Evolutionary conservation across 225 moss, liverwort and hornwort species (phyloP).

Genomic region (Physcomitrellopsis africana): DNA sequence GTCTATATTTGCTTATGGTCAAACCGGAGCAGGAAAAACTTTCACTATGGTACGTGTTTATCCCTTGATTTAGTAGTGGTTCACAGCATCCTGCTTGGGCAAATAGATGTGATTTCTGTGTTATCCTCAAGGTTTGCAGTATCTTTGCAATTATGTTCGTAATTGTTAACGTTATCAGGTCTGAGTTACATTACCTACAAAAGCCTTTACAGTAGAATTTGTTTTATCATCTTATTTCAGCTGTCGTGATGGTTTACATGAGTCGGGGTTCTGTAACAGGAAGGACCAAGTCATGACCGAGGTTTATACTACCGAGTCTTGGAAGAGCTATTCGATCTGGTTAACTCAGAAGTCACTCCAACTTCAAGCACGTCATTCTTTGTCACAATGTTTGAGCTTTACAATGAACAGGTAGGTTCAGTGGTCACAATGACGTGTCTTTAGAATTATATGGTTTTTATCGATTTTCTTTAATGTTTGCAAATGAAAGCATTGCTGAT

Average conservation of each 20-base stretch:
- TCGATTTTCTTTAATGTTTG: not conserved
- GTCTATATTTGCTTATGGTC: slow-evolving; percentile 90
- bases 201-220: not conserved
- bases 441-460: slow-evolving; percentile 11
- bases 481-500: not conserved
- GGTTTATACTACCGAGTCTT: slow-evolving; percentile 83
- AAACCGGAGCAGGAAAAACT: slow-evolving; percentile 96
- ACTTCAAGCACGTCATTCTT: slow-evolving; percentile 78
- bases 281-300: slow-evolving; percentile 88
- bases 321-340: slow-evolving; percentile 88
- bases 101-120: not conserved
- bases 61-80: slow-evolving; percentile 20
- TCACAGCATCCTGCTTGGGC: slow-evolving; percentile 20
- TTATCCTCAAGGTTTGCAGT: not conserved
- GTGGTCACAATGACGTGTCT: slow-evolving; percentile 8
- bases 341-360: slow-evolving; percentile 76
- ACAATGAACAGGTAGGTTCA: slow-evolving; percentile 74
- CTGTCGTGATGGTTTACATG: slow-evolving; percentile 21
- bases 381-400: slow-evolving; percentile 90
- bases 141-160: not conserved
- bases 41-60: slow-evolving; percentile 64
- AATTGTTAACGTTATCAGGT: not conserved
- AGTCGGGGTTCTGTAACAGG: slow-evolving; percentile 47
- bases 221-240: not conserved
- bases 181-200: not conserved